Evolutionary conservation across 1,284 basidiomycete genomes (phyloP).

Genomic region (Rhodotorula sp.): DNA sequence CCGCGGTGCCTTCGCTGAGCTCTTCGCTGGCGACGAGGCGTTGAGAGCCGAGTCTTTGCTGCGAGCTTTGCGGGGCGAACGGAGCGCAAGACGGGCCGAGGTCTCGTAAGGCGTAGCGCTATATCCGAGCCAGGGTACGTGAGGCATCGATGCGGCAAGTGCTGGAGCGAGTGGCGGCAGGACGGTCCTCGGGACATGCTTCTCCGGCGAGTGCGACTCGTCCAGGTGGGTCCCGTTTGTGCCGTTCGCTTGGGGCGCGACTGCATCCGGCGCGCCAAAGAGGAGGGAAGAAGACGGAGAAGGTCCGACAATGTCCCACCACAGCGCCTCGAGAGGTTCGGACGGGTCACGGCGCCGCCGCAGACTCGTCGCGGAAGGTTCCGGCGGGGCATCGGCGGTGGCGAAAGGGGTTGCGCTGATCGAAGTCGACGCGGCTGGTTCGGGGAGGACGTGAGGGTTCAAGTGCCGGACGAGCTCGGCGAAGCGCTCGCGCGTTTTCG

Average conservation of each 20-base stretch:
- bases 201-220: neutral
- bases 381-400: neutral
- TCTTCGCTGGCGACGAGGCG: neutral
- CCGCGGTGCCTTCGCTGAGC: neutral
- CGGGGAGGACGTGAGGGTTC: slow-evolving; percentile 23
- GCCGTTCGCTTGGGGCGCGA: neutral
- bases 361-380: neutral
- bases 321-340: slow-evolving; percentile 34
- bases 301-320: slow-evolving; percentile 39
- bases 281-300: slow-evolving; percentile 17
- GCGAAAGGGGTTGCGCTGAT: neutral
- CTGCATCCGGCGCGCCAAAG: neutral
- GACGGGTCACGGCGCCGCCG: slow-evolving; percentile 3
- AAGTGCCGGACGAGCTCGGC: slow-evolving; percentile 23
- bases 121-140: slow-evolving; percentile 26
- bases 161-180: slow-evolving; percentile 4
- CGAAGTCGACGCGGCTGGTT: neutral
- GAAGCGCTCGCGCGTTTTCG: slow-evolving; percentile 1
- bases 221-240: neutral
- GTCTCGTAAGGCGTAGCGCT: slow-evolving; percentile 7
- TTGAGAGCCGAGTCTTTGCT: slow-evolving; percentile 5
- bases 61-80: neutral
- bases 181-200: neutral
- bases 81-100: neutral
- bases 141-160: slow-evolving; percentile 29